These are phyloP conservation scores for Tricharina praecox DNA, from an alignment of 495 filamentous ascomycete genomes.

Conservation along the genomic window DNA sequence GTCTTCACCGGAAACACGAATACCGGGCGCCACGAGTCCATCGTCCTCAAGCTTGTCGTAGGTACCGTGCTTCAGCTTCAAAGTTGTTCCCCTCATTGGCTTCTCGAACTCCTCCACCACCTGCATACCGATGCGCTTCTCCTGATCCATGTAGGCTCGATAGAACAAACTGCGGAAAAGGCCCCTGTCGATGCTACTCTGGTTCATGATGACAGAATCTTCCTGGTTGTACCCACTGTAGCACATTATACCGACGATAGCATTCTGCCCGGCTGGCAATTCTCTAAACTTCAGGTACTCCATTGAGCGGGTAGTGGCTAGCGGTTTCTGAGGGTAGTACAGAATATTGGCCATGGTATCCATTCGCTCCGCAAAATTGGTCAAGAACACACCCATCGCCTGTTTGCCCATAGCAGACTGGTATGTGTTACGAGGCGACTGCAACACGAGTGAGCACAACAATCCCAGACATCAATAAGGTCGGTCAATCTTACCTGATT, in stretches of 20 bases:
- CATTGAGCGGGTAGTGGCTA: slow-evolving; percentile 94
- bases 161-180: slow-evolving; percentile 97
- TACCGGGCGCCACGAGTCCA: slow-evolving; percentile 79
- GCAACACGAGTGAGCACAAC: slow-evolving; percentile 5
- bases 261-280: slow-evolving; percentile 91
- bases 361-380: slow-evolving; percentile 90
- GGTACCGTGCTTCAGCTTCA: slow-evolving; percentile 83
- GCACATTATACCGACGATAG: slow-evolving; percentile 89
- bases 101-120: slow-evolving; percentile 89
- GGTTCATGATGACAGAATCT: slow-evolving; percentile 99
- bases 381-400: slow-evolving; percentile 97
- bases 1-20: slow-evolving; percentile 89
- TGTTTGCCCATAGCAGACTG: slow-evolving; percentile 99
- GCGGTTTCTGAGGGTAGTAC: slow-evolving; percentile 94
- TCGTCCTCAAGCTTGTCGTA: slow-evolving; percentile 97
- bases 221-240: slow-evolving; percentile 99
- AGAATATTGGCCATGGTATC: slow-evolving; percentile 99
- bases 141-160: slow-evolving; percentile 85
- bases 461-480: background rate
- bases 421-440: slow-evolving; percentile 95
- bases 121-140: slow-evolving; percentile 82
- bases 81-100: slow-evolving; percentile 67
- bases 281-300: slow-evolving; percentile 97
- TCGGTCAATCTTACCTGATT: slow-evolving; percentile 47
- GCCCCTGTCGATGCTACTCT: slow-evolving; percentile 92